These are phyloP conservation scores for Nepenthes alata DNA, from an alignment of 179 eudicot species.

Conservation along the genomic window DNA sequence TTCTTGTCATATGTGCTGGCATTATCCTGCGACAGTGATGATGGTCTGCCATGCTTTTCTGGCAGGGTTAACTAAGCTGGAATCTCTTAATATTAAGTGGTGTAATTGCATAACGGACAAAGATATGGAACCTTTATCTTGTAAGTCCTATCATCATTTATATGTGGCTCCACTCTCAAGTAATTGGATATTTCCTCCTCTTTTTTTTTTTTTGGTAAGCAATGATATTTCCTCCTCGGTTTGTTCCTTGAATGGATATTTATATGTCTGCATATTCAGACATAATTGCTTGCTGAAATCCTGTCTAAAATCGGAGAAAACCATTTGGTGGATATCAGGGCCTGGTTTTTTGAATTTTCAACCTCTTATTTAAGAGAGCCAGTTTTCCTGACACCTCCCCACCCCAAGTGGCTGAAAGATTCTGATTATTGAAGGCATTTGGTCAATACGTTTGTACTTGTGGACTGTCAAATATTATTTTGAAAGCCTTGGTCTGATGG, in stretches of 20 bases:
- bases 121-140: slow-evolving; percentile 58
- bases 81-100: slow-evolving; percentile 59
- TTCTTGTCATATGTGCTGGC: too few relatives aligned
- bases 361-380: too few relatives aligned
- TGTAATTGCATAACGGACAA: slow-evolving; percentile 63
- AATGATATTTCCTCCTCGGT: neutral
- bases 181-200: neutral
- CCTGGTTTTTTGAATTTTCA: too few relatives aligned
- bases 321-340: too few relatives aligned
- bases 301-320: neutral
- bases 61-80: slow-evolving; percentile 43
- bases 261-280: neutral
- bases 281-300: neutral
- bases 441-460: too few relatives aligned
- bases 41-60: neutral
- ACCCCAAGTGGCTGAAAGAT: too few relatives aligned
- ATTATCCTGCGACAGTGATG: too few relatives aligned
- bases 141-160: slow-evolving; percentile 17
- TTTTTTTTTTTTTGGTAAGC: too few relatives aligned
- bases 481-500: too few relatives aligned
- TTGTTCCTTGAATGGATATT: neutral
- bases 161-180: neutral
- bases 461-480: too few relatives aligned
- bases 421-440: too few relatives aligned
- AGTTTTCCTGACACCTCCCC: too few relatives aligned